A percentile compares a stretch with the other conserved stretches of the same genome.
Evolutionary conservation across 345 rosid species (phyloP).

Genomic region (Brassica cretica): DNA sequence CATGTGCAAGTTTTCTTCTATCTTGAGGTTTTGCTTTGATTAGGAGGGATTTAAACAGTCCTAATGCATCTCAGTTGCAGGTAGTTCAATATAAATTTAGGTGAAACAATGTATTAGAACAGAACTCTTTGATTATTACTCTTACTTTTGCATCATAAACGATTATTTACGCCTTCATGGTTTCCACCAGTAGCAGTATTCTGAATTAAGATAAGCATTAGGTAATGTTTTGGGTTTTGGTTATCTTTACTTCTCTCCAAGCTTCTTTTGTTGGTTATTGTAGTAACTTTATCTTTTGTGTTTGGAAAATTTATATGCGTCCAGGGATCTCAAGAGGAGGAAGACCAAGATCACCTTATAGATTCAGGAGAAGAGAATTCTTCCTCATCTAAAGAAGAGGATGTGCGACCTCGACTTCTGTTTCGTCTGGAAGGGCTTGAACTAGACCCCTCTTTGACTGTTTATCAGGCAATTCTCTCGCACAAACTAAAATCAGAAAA

Average conservation of each 20-base stretch:
- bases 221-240: slow-evolving; percentile 5
- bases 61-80: neutral
- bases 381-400: slow-evolving; percentile 40
- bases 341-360: slow-evolving; percentile 35
- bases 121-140: neutral
- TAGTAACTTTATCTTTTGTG: slow-evolving; percentile 1
- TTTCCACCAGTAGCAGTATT: slow-evolving; percentile 4
- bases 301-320: slow-evolving; percentile 13
- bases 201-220: slow-evolving; percentile 15
- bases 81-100: slow-evolving; percentile 29
- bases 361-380: slow-evolving; percentile 35
- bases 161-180: neutral
- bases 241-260: slow-evolving; percentile 10
- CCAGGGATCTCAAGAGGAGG: slow-evolving; percentile 46
- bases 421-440: slow-evolving; percentile 69
- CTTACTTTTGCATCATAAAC: slow-evolving; percentile 2
- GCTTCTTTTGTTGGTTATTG: slow-evolving; percentile 22
- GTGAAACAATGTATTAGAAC: slow-evolving; percentile 34
- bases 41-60: slow-evolving; percentile 43
- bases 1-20: slow-evolving; percentile 15
- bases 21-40: slow-evolving; percentile 12
- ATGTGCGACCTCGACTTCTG: slow-evolving; percentile 47
- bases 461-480: slow-evolving; percentile 82
- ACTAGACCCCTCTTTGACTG: slow-evolving; percentile 54
- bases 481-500: slow-evolving; percentile 57